Evolutionary conservation across 345 rosid species (phyloP).

Genomic region (Syzygium aromaticum): DNA sequence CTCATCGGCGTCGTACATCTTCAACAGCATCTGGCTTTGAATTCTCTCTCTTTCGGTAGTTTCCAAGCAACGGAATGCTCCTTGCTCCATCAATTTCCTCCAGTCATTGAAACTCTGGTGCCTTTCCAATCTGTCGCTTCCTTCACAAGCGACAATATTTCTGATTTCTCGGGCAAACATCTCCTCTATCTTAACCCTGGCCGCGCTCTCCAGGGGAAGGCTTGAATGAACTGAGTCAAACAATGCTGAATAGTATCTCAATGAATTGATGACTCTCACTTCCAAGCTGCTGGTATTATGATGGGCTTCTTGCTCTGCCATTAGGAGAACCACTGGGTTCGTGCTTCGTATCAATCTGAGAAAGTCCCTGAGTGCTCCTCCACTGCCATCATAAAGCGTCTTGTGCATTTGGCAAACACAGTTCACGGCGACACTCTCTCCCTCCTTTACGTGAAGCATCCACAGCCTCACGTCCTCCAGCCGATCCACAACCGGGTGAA

Average conservation of each 20-base stretch:
- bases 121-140: constrained; percentile 76
- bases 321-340: constrained; percentile 47
- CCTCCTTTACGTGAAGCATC: constrained; percentile 99
- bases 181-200: constrained; percentile 73
- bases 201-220: constrained; percentile 56
- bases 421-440: constrained; percentile 71
- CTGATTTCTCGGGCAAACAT: constrained; percentile 76
- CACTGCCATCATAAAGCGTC: constrained; percentile 59
- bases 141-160: constrained; percentile 84
- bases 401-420: constrained; percentile 84
- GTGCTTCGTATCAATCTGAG: constrained; percentile 80
- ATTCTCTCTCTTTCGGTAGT: constrained; percentile 62
- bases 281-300: constrained; percentile 46
- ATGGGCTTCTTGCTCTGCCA: constrained; percentile 87
- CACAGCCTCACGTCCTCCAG: constrained; percentile 94
- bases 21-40: constrained; percentile 82
- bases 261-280: constrained; percentile 56
- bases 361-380: constrained; percentile 67
- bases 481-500: constrained; percentile 92
- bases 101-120: constrained; percentile 60
- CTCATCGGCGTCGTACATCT: constrained; percentile 51
- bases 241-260: constrained; percentile 69
- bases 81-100: constrained; percentile 76
- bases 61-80: constrained; percentile 55
- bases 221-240: constrained; percentile 60